Base-by-base conservation (phyloP, 2,329 filamentous ascomycete species). In the Aspergillus persii region DNA sequence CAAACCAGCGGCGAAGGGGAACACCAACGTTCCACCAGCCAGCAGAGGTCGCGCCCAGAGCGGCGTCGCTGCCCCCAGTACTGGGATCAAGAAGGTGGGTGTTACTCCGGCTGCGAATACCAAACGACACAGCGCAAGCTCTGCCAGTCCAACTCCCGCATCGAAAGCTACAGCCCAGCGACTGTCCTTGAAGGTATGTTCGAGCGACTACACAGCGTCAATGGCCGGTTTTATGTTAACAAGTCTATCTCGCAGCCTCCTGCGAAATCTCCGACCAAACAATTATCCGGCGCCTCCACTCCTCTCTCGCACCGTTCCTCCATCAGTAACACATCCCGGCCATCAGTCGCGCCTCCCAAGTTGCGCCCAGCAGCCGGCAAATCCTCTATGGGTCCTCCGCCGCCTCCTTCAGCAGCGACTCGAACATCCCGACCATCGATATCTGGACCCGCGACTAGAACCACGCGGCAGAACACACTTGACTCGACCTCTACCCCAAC, bases 191-290 rank as follows among this genome's bases (percentile, higher is more conserved):
- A 74, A 76, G 68, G 76, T 79, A 75, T 58, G 65, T 52, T 26
- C 12, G 54, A 31, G 11, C 9, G 27, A 26, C 18, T 27, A 8
- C 30, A n/a, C n/a, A 39, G 44, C 8, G 29, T 31, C 31, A 12
- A 47, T 18, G 30, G 27, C 29, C 26, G 29, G 29, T n/a, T 27
- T 15, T 11, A 6, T 54, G 50, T 44, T 46, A 39, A 54, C 15
- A 15, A 29, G 9, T 2, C 11, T 11, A 8, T 54, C 46, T 30
- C 48, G 47, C 48, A 92, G 87, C 92, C 89, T 59, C 90, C 91
- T 2, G 88, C 85, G 0, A 93, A 91, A 69, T 93, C 90, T 1
- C 91, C 91, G 1, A 91, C 89, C 3, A 95, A 95, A 71, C 89
- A 90, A 67, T 74, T 90, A n/a, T 64, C 69, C 8, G 79, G 76